A percentile compares a stretch with the other conserved stretches of the same genome.
Conservation (phyloP, 768 basidiomycete species). For the Amanita fuliginea region DNA sequence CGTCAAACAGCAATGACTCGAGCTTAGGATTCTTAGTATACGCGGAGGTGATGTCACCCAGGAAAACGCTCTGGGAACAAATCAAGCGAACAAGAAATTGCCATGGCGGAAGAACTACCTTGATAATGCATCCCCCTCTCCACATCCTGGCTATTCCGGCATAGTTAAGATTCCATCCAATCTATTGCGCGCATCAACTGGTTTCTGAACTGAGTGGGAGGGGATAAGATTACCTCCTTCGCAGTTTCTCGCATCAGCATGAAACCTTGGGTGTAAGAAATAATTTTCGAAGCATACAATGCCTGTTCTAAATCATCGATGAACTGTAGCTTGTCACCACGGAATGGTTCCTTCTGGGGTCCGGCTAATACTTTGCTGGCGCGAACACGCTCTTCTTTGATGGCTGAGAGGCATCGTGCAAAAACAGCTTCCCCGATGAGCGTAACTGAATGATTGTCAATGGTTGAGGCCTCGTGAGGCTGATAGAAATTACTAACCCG, state of each 20-base stretch:
- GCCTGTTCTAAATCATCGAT: conserved; percentile 99
- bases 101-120: conserved; percentile 30
- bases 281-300: conserved; percentile 98
- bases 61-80: conserved; percentile 66
- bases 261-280: conserved; percentile 99
- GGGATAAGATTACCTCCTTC: conserved; percentile 51
- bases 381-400: conserved; percentile 92
- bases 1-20: conserved; percentile 89
- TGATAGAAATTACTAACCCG: conserved; percentile 39
- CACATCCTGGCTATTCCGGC: conserved; percentile 98
- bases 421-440: conserved; percentile 99
- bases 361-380: conserved; percentile 88
- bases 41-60: conserved; percentile 84
- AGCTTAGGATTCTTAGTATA: conserved; percentile 77
- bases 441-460: conserved; percentile 51
- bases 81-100: not conserved
- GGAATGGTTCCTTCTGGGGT: conserved; percentile 88
- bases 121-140: conserved; percentile 99
- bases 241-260: conserved; percentile 99
- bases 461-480: not conserved
- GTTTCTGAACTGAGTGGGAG: not conserved
- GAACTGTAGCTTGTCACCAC: conserved; percentile 96
- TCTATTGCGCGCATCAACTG: conserved; percentile 24
- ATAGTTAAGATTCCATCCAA: conserved; percentile 91
- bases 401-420: conserved; percentile 92